These are phyloP conservation scores for Sphaerostilbella broomeana DNA, from an alignment of 2,329 filamentous ascomycete species.

Conservation along the genomic window DNA sequence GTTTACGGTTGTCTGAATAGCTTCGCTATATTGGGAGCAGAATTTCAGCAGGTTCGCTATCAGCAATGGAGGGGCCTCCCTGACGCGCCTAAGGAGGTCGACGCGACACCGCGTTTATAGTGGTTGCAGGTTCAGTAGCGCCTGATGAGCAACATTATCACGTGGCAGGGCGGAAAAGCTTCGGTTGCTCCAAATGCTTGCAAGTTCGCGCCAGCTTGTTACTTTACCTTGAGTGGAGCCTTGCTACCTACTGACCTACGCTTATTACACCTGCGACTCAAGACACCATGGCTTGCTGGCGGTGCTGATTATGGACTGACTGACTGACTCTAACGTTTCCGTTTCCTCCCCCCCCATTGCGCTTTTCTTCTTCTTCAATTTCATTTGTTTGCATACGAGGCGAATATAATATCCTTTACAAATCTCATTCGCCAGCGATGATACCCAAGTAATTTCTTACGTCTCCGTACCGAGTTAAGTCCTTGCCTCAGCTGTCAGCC, in stretches of 20 bases:
- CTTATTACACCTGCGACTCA: neutral
- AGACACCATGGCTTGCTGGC: neutral
- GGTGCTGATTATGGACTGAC: neutral
- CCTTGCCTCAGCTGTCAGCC: no score
- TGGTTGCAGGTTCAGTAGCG: conserved; percentile 25
- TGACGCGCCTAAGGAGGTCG: conserved; percentile 17
- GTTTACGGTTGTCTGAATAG: conserved; percentile 6
- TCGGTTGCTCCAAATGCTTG: neutral
- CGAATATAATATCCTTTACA: conserved; percentile 3
- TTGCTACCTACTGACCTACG: no score
- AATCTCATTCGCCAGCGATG: conserved; percentile 34
- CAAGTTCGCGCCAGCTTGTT: conserved; percentile 4
- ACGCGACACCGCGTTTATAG: conserved; percentile 24
- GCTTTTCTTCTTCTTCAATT: neutral
- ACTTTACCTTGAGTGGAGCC: neutral
- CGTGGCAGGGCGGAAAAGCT: conserved; percentile 3
- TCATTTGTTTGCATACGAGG: conserved; percentile 2
- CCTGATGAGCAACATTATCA: conserved; percentile 1
- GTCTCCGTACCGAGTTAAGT: no score
- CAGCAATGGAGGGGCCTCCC: conserved; percentile 22
- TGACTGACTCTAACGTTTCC: conserved; percentile 2
- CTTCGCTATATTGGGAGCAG: conserved; percentile 16
- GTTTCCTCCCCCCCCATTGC: neutral
- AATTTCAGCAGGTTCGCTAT: conserved; percentile 15
- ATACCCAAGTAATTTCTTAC: conserved; percentile 42